These are phyloP conservation scores for Microstegium vimineum DNA, from an alignment of 176 grass and related monocot species.

Conservation along the genomic window DNA sequence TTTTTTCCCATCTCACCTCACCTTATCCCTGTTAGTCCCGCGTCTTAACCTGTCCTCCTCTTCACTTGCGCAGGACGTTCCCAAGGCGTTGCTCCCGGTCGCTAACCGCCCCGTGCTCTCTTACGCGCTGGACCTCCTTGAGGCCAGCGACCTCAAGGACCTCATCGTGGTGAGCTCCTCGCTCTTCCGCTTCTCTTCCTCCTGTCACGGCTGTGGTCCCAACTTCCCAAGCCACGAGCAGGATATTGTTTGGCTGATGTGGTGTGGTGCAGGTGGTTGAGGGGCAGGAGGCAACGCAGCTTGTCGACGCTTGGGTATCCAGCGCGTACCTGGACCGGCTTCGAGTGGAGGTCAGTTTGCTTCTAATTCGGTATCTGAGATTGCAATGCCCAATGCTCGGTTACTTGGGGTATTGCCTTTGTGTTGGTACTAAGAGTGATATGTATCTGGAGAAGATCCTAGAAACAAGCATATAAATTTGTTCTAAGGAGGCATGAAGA, in stretches of 20 bases:
- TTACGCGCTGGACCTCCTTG: constrained; percentile 87
- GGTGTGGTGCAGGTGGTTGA: constrained; percentile 70
- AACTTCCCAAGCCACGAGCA: neutral
- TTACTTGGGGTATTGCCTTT: neutral
- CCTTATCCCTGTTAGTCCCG: neutral
- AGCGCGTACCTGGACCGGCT: constrained; percentile 74
- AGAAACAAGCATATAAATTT: neutral
- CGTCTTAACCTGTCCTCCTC: neutral
- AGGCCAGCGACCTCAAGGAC: constrained; percentile 84
- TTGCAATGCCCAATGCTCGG: neutral
- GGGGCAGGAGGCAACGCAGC: constrained; percentile 61
- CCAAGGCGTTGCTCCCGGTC: constrained; percentile 86
- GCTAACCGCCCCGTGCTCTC: constrained; percentile 87
- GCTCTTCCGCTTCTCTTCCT: neutral
- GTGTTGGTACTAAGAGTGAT: neutral
- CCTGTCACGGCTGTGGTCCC: neutral
- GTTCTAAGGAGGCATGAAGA: neutral
- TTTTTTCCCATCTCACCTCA: neutral
- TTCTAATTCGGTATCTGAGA: constrained; percentile 4
- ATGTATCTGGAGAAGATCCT: neutral
- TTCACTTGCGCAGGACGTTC: constrained; percentile 61
- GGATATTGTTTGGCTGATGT: constrained; percentile 19
- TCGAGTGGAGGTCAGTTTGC: constrained; percentile 56
- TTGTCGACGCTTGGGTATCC: constrained; percentile 73
- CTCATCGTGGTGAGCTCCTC: constrained; percentile 70